These are phyloP conservation scores for Epichloe festucae DNA, from an alignment of 2,329 filamentous ascomycete genomes.

Conservation along the genomic window DNA sequence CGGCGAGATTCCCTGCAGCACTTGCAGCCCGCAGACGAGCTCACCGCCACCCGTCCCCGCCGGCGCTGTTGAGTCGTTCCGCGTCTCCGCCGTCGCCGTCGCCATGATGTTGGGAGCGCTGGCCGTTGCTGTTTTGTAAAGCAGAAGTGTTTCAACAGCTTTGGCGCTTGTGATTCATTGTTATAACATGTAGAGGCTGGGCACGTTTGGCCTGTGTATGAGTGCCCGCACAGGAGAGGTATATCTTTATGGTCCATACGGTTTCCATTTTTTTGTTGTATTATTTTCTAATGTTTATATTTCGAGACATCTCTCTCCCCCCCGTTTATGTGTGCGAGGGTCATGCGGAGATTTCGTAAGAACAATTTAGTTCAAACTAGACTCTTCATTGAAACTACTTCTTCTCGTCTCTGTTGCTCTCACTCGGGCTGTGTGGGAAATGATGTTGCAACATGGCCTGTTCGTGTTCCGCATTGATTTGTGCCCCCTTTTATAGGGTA, in stretches of 20 bases:
- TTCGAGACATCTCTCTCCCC: not conserved
- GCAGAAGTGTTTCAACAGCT: not conserved
- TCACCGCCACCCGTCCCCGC: conserved; percentile 8
- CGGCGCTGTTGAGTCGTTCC: conserved; percentile 10
- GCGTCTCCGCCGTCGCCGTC: conserved; percentile 5
- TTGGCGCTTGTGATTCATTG: not conserved
- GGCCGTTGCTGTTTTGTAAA: conserved; percentile 11
- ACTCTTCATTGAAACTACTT: not conserved
- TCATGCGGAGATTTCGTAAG: not conserved
- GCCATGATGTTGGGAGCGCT: conserved; percentile 10
- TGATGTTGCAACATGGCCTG: not conserved
- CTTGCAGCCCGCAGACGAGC: conserved; percentile 3
- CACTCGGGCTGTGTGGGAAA: too few relatives aligned
- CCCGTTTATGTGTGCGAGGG: not conserved
- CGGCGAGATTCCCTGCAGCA: conserved; percentile 5
- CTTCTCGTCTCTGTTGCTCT: too few relatives aligned
- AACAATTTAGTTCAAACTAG: not conserved
- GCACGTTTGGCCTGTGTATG: not conserved
- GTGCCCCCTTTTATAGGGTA: too few relatives aligned
- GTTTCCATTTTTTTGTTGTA: not conserved
- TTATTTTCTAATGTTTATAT: not conserved
- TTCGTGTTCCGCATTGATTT: not conserved
- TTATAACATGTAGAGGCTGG: not conserved
- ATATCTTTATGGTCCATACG: not conserved
- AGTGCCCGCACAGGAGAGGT: not conserved